A percentile compares a stretch with the other conserved stretches of the same genome.
These are phyloP conservation scores for Cordyceps javanica DNA, from an alignment of 2,329 filamentous ascomycete species.

Conservation along the genomic window DNA sequence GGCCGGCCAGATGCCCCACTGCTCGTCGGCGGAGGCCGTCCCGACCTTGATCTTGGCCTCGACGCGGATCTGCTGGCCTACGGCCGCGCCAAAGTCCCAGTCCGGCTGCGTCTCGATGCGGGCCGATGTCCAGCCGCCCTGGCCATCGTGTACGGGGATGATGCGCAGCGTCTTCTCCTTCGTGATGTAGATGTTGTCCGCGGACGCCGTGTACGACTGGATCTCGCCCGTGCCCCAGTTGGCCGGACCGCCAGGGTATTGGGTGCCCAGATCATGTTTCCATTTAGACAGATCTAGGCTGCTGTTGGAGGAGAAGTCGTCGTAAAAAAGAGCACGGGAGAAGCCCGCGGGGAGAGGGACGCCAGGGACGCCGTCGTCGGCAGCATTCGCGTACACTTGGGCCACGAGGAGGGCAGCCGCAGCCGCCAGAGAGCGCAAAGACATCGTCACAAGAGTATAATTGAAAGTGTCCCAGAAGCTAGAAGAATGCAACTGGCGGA, in stretches of 20 bases:
- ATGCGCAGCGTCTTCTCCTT: slow-evolving; percentile 31
- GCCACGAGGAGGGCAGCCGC: neutral
- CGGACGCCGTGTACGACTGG: slow-evolving; percentile 37
- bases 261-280: slow-evolving; percentile 37
- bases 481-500: neutral
- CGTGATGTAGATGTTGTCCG: slow-evolving; percentile 35
- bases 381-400: neutral
- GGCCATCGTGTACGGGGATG: slow-evolving; percentile 22
- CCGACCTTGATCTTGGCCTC: slow-evolving; percentile 34
- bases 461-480: too few relatives aligned
- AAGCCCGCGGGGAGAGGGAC: slow-evolving; percentile 16
- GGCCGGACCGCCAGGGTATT: slow-evolving; percentile 38
- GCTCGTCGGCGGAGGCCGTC: slow-evolving; percentile 17
- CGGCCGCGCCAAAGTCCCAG: slow-evolving; percentile 28
- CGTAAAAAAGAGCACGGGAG: slow-evolving; percentile 22
- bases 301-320: slow-evolving; percentile 26
- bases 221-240: slow-evolving; percentile 46
- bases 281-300: slow-evolving; percentile 29
- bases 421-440: neutral
- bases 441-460: neutral
- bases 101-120: slow-evolving; percentile 34
- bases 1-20: slow-evolving; percentile 40
- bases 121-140: slow-evolving; percentile 35
- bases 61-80: slow-evolving; percentile 30
- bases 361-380: neutral